Base-by-base conservation (phyloP, 768 basidiomycete genomes). In the Tylopilus intermedius region DNA sequence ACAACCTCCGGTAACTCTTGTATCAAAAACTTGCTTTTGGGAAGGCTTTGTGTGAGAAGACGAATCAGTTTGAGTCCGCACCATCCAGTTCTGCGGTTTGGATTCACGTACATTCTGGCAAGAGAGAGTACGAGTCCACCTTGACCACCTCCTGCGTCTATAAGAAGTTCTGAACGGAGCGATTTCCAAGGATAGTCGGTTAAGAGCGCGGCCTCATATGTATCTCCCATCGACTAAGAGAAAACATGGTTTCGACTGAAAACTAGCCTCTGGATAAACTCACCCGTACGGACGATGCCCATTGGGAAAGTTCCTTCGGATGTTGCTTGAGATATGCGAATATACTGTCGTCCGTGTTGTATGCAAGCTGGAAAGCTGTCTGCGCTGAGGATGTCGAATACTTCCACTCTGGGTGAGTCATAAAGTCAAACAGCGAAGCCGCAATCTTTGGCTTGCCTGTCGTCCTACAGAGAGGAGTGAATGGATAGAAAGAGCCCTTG, bases 361-460 rank as follows among this genome's bases (percentile, higher is more conserved):
- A 45, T 18, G 44, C 49, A 37, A 50, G 49, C 33, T 50, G 49
- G 33, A 44, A 50, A 15, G 49, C 49, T 15, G 49, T 37, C 18
- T 50, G 42, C 32, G 33, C 35, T 14, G 42, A 50, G 3, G 49
- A 50, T 9, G 49, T 50, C 24, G 49, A 50, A 37, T 50, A 35
- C 8, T 50, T 50, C 49, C 49, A 50, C 32, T 50, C 49, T 13
- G 49, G 41, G 26, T 44, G 49, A 15, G 49, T 50, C 33, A 50
- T 21, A 9, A 50, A 50, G 33, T 50, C 49, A 24, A 50, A 4
- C 1, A 50, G 49, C 3, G 40, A 50, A 2, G 42, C 49, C 5
- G 49, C 49, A 15, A 43, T 37, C 42, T 14, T 50, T 15, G 49
- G 49, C n/a, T 44, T 50, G 18, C 49, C 42, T 13, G 49, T 35